A percentile compares a stretch with the other conserved stretches of the same genome.
Evolutionary conservation across 371 early-diverging fungal species (phyloP).

Genomic region (Parasitella parasitica): DNA sequence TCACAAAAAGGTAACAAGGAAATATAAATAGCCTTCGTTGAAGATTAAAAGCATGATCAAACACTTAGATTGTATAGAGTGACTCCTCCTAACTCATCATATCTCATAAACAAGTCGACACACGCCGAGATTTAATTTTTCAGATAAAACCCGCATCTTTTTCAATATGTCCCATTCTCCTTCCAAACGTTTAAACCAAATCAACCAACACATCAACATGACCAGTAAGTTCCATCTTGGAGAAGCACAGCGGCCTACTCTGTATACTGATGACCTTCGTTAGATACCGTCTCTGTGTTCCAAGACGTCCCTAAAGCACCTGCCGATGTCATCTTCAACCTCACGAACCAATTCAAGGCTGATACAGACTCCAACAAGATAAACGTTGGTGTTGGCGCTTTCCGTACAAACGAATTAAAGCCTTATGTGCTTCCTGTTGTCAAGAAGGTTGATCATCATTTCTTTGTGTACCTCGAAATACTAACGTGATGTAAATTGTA

Average conservation of each 20-base stretch:
- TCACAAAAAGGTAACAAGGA: not conserved
- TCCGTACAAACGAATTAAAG: slow-evolving; percentile 88
- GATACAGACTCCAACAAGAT: slow-evolving; percentile 82
- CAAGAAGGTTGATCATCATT: slow-evolving; percentile 60
- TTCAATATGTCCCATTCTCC: slow-evolving; percentile 16
- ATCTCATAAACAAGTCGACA: not conserved
- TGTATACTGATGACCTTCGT: not conserved
- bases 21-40: not conserved
- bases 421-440: slow-evolving; percentile 96
- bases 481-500: slow-evolving; percentile 24
- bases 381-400: slow-evolving; percentile 97
- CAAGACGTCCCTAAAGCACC: slow-evolving; percentile 71
- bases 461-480: not conserved
- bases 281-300: slow-evolving; percentile 55
- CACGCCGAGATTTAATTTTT: not conserved
- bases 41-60: not conserved
- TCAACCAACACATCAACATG: slow-evolving; percentile 21
- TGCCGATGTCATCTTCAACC: slow-evolving; percentile 89
- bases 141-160: slow-evolving; percentile 18
- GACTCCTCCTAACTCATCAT: not conserved
- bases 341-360: slow-evolving; percentile 81
- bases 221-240: slow-evolving; percentile 14
- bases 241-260: too few species aligned
- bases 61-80: not conserved
- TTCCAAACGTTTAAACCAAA: slow-evolving; percentile 26